These are phyloP conservation scores for Fusarium sp. DNA, from an alignment of 2,329 filamentous ascomycete genomes.

Conservation along the genomic window DNA sequence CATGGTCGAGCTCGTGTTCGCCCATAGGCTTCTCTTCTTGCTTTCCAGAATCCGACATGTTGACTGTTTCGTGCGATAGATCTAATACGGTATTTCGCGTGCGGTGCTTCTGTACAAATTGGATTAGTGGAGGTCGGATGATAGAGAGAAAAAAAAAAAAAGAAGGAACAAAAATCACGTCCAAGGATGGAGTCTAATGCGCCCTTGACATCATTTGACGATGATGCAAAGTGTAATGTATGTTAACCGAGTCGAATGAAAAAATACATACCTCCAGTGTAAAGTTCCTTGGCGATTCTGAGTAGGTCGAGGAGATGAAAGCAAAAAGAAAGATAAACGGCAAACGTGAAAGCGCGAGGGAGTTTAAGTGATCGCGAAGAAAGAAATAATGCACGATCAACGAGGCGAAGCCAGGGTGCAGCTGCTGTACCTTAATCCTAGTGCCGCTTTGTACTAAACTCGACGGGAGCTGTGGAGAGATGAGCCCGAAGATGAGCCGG, in stretches of 20 bases:
- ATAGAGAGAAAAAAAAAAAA: slow-evolving; percentile 1
- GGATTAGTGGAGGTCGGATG: slow-evolving; percentile 24
- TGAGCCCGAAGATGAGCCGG: slow-evolving; percentile 41
- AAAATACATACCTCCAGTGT: slow-evolving; percentile 18
- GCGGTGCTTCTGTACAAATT: slow-evolving; percentile 11
- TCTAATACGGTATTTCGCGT: slow-evolving; percentile 1
- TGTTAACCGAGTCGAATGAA: neutral
- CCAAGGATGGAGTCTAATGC: neutral
- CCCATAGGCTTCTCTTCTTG: slow-evolving; percentile 49
- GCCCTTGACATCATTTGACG: slow-evolving; percentile 33
- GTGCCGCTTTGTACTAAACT: neutral
- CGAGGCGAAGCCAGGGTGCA: slow-evolving; percentile 29
- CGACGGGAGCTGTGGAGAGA: slow-evolving; percentile 12
- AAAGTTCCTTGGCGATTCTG: slow-evolving; percentile 1
- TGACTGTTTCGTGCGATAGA: slow-evolving; percentile 7
- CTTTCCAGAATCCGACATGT: slow-evolving; percentile 53
- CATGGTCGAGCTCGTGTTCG: slow-evolving; percentile 48
- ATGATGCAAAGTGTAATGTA: slow-evolving; percentile 11
- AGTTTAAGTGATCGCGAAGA: slow-evolving; percentile 14
- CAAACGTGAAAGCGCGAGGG: slow-evolving; percentile 5
- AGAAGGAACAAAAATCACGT: neutral
- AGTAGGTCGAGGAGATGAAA: neutral
- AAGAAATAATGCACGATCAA: slow-evolving; percentile 31
- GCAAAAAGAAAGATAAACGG: neutral
- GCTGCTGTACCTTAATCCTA: slow-evolving; percentile 1